These are phyloP conservation scores for Elaeis oleifera DNA, from an alignment of 202 grass and related monocot species.

Conservation along the genomic window DNA sequence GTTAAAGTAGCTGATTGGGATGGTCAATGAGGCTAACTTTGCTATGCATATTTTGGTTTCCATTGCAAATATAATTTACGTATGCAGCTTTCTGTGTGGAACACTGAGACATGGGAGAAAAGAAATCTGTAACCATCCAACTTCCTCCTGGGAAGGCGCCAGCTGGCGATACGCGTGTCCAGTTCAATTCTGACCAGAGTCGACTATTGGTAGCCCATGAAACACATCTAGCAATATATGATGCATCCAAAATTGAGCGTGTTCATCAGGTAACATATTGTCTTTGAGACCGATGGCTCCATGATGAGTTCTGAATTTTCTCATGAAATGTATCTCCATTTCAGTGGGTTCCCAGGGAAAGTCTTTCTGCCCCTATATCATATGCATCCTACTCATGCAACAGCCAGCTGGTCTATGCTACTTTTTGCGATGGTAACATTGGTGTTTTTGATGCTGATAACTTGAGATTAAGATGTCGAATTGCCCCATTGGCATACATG, in stretches of 20 bases:
- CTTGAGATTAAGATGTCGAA: constrained; percentile 83
- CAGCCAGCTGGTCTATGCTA: constrained; percentile 72
- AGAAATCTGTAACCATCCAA: constrained; percentile 61
- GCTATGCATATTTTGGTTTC: too few species aligned
- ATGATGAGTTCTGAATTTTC: constrained; percentile 5
- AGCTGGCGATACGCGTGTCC: constrained; percentile 71
- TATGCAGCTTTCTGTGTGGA: constrained; percentile 78
- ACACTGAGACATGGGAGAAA: constrained; percentile 89
- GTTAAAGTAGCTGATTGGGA: too few species aligned
- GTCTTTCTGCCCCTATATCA: constrained; percentile 63
- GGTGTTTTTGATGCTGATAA: constrained; percentile 86
- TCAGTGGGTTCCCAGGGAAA: constrained; percentile 83
- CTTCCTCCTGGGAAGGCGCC: constrained; percentile 70
- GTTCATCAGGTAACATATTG: constrained; percentile 57
- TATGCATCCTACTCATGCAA: constrained; percentile 83
- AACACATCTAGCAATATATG: constrained; percentile 91
- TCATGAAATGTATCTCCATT: constrained; percentile 28
- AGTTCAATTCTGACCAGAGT: constrained; percentile 86
- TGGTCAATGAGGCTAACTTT: too few species aligned
- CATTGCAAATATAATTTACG: too few species aligned
- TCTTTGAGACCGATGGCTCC: constrained; percentile 4
- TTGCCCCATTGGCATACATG: constrained; percentile 61
- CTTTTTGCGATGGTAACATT: constrained; percentile 75
- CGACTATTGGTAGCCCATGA: constrained; percentile 88
- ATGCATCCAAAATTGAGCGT: constrained; percentile 74